A percentile compares a stretch with the other conserved stretches of the same genome.
Evolutionary conservation across 2,329 filamentous ascomycete genomes (phyloP).

Genomic region (Thelonectria blattea): DNA sequence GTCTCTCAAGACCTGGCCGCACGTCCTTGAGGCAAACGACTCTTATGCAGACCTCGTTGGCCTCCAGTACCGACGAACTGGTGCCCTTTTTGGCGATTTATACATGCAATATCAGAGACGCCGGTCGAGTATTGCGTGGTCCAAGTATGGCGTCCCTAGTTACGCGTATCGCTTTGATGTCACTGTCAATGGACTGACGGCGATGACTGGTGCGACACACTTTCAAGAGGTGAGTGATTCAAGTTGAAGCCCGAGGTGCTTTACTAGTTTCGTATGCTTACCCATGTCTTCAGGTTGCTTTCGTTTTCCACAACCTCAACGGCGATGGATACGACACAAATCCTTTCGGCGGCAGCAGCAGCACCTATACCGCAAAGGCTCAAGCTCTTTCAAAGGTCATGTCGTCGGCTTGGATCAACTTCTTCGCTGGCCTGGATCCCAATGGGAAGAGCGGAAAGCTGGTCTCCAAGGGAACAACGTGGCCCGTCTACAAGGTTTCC

Average conservation of each 20-base stretch:
- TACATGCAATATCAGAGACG: constrained; percentile 38
- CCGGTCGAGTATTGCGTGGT: constrained; percentile 38
- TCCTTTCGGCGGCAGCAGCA: constrained; percentile 40
- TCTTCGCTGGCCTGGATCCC: constrained; percentile 35
- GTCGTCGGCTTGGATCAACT: constrained; percentile 42
- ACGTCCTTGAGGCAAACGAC: constrained; percentile 38
- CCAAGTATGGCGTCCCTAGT: constrained; percentile 33
- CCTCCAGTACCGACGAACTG: constrained; percentile 40
- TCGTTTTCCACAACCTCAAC: constrained; percentile 48
- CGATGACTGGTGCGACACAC: constrained; percentile 39
- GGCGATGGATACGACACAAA: constrained; percentile 41
- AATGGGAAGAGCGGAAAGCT: constrained; percentile 30
- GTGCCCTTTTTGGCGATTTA: constrained; percentile 39
- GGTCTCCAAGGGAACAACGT: constrained; percentile 19
- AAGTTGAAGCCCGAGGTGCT: accelerated
- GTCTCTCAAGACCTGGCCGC: constrained; percentile 41
- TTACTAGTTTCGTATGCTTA: not conserved
- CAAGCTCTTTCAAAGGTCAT: constrained; percentile 38
- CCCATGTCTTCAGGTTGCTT: constrained; percentile 39
- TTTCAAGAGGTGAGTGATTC: constrained; percentile 43
- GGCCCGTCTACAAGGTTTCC: constrained; percentile 37
- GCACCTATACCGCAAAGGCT: constrained; percentile 35
- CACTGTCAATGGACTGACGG: constrained; percentile 34
- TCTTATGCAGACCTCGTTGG: constrained; percentile 33
- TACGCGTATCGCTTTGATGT: constrained; percentile 45